phyloP scores from a whole-genome alignment of 2,329 filamentous ascomycete species.

The Pseudogymnoascus sp. region DNA sequence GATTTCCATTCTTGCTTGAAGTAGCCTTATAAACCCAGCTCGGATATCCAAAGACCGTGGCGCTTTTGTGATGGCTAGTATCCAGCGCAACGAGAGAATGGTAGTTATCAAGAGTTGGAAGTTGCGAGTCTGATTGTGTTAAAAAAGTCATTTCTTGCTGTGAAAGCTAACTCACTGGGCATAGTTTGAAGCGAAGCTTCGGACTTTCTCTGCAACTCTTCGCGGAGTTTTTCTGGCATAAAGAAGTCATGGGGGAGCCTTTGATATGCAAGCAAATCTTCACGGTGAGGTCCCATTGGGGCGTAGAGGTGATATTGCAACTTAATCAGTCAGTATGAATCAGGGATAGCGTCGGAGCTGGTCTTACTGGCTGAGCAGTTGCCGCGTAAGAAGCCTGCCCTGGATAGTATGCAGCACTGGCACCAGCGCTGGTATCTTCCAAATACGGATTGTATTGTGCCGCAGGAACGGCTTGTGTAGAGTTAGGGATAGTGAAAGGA shows the following conservation, averaged over 20 bases:
- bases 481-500: conserved; percentile 52
- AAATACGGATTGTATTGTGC: conserved; percentile 67
- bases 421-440: conserved; percentile 50
- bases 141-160: conserved; percentile 7
- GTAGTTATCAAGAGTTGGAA: conserved; percentile 77
- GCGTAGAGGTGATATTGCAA: conserved; percentile 91
- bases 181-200: conserved; percentile 80
- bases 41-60: conserved; percentile 72
- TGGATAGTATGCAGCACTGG: conserved; percentile 58
- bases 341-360: neutral
- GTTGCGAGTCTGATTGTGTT: conserved; percentile 46
- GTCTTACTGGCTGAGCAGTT: conserved; percentile 49
- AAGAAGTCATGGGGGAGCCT: conserved; percentile 86
- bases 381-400: conserved; percentile 43
- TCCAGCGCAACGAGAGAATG: conserved; percentile 89
- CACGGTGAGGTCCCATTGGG: conserved; percentile 71
- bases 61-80: conserved; percentile 68
- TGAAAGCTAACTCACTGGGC: conserved; percentile 48
- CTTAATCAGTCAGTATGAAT: conserved; percentile 32
- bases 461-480: conserved; percentile 42
- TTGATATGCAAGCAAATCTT: conserved; percentile 77
- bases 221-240: conserved; percentile 73
- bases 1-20: conserved; percentile 77
- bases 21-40: conserved; percentile 95
- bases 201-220: conserved; percentile 81